A percentile compares a stretch with the other conserved stretches of the same genome.
Evolutionary conservation across 2,329 filamentous ascomycete species (phyloP).

Genomic region (Xylaria sp.): DNA sequence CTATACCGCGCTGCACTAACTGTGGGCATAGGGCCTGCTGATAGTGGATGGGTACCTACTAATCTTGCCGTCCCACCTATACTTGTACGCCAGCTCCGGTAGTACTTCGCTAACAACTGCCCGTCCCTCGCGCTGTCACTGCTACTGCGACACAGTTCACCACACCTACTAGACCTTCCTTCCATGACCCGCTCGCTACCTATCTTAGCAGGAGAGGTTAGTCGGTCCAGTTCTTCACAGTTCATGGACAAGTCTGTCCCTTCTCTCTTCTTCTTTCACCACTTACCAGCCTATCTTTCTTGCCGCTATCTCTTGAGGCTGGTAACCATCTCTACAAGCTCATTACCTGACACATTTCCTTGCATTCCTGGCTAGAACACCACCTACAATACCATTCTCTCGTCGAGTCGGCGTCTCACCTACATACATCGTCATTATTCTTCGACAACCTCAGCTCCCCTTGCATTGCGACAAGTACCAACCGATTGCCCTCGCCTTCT

Average conservation of each 20-base stretch:
- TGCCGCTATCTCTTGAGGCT: slow-evolving; percentile 27
- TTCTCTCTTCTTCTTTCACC: slow-evolving; percentile 28
- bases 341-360: slow-evolving; percentile 30
- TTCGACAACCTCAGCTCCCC: slow-evolving; percentile 28
- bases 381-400: slow-evolving; percentile 34
- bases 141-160: slow-evolving; percentile 29
- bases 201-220: slow-evolving; percentile 19
- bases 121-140: slow-evolving; percentile 27
- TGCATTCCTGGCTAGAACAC: slow-evolving; percentile 28
- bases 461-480: slow-evolving; percentile 24
- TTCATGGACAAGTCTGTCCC: slow-evolving; percentile 23
- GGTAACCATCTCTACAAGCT: slow-evolving; percentile 12
- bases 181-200: slow-evolving; percentile 25
- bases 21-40: not conserved
- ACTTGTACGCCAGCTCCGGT: slow-evolving; percentile 22
- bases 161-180: slow-evolving; percentile 17
- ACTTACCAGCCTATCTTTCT: slow-evolving; percentile 23
- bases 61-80: slow-evolving; percentile 16
- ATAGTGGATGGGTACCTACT: slow-evolving; percentile 3
- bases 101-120: slow-evolving; percentile 31
- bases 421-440: slow-evolving; percentile 31
- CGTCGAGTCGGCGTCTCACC: slow-evolving; percentile 37
- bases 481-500: slow-evolving; percentile 28
- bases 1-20: not conserved
- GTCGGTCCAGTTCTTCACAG: slow-evolving; percentile 25